Conservation (phyloP, 495 filamentous ascomycete species). For the Jackrogersella minutella region DNA sequence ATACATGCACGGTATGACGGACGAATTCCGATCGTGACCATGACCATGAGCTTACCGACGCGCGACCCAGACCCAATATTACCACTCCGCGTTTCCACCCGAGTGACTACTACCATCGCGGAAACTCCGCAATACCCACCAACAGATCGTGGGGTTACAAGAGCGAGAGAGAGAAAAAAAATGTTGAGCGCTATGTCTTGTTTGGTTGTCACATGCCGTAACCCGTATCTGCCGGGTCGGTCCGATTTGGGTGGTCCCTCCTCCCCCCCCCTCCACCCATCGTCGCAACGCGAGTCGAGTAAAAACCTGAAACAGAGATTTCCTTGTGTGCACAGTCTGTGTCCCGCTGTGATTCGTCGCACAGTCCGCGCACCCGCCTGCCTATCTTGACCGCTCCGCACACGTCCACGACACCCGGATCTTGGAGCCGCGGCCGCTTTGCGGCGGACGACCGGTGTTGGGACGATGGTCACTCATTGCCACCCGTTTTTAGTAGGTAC, state of each 20-base stretch:
- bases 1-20: background rate
- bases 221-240: slow-evolving; percentile 13
- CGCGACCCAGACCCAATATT: background rate
- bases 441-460: background rate
- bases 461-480: background rate
- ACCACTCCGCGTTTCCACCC: background rate
- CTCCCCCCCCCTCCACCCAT: background rate
- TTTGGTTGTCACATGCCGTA: slow-evolving; percentile 23
- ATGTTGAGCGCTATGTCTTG: background rate
- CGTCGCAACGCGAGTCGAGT: slow-evolving; percentile 1
- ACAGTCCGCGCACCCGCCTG: background rate
- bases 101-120: background rate
- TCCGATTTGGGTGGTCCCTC: slow-evolving; percentile 7
- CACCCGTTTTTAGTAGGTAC: background rate
- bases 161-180: background rate
- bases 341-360: slow-evolving; percentile 13
- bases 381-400: slow-evolving; percentile 8
- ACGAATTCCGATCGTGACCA: background rate
- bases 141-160: background rate
- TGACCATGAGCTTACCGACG: background rate
- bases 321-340: background rate
- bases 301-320: background rate
- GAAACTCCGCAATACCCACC: background rate
- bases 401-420: background rate
- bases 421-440: background rate